Percentiles rank a stretch among this genome's conserved stretches.
Conservation (phyloP, 2,329 filamentous ascomycete genomes). For the Fusarium coffeatum region DNA sequence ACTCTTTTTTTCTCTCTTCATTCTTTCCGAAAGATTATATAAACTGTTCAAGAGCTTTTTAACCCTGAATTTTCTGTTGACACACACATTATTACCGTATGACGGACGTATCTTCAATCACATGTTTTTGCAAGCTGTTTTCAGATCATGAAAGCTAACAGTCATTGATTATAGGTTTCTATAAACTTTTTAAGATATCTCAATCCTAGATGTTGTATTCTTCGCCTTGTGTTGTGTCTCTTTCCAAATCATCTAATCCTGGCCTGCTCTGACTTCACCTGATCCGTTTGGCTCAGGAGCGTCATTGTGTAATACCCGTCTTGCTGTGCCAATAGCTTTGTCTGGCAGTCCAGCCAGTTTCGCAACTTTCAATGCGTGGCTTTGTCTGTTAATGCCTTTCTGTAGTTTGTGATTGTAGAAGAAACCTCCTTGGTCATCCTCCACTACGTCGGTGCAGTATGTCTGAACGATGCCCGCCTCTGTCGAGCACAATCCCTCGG, state of each 20-base stretch:
- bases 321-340: conserved; percentile 75
- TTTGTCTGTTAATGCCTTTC: conserved; percentile 84
- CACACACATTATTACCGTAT: conserved; percentile 67
- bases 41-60: conserved; percentile 72
- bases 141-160: conserved; percentile 56
- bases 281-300: not conserved
- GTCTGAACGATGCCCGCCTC: conserved; percentile 66
- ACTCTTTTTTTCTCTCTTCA: conserved; percentile 8
- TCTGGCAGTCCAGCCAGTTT: conserved; percentile 84
- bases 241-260: too few relatives aligned
- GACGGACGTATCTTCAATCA: conserved; percentile 55
- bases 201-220: conserved; percentile 33
- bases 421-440: conserved; percentile 77
- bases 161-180: conserved; percentile 34
- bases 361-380: conserved; percentile 96
- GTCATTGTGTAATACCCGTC: conserved; percentile 60
- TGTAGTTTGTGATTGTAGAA: conserved; percentile 86
- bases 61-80: conserved; percentile 73
- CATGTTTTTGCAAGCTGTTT: conserved; percentile 37
- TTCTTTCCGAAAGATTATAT: conserved; percentile 65
- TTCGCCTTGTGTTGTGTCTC: conserved; percentile 12
- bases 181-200: conserved; percentile 17
- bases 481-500: conserved; percentile 57
- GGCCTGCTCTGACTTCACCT: not conserved
- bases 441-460: conserved; percentile 91